phyloP scores from a whole-genome alignment of 1,284 basidiomycete species.

The Leccinum huronense region DNA sequence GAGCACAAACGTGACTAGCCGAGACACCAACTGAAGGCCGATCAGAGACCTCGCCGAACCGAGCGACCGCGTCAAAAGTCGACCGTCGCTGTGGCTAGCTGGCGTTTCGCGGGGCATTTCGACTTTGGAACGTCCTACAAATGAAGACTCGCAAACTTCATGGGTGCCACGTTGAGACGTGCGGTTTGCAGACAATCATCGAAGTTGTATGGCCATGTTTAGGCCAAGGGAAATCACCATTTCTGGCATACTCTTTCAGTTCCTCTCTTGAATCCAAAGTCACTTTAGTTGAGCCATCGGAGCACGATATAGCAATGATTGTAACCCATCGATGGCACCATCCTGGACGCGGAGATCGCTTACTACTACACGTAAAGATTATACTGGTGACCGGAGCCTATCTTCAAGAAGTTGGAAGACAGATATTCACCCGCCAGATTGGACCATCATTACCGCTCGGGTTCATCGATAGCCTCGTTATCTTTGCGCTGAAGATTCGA shows the following conservation, averaged over 20 bases:
- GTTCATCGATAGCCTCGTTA: slow-evolving; percentile 2
- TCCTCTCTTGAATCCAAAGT: slow-evolving; percentile 3
- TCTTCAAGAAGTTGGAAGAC: slow-evolving; percentile 1
- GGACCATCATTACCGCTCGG: background rate
- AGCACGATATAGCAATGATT: background rate
- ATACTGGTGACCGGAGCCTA: background rate
- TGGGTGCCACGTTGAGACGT: background rate
- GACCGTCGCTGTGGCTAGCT: slow-evolving; percentile 13
- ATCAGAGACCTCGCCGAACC: slow-evolving; percentile 79
- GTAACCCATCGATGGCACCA: background rate
- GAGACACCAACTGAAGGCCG: slow-evolving; percentile 80
- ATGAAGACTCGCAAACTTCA: slow-evolving; percentile 12
- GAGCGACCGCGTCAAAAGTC: slow-evolving; percentile 44
- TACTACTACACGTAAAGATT: background rate
- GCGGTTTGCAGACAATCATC: background rate
- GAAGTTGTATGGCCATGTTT: slow-evolving; percentile 29
- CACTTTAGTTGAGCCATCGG: background rate
- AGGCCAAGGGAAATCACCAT: background rate
- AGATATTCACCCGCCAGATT: background rate
- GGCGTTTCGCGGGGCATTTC: slow-evolving; percentile 17
- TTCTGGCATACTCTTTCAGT: background rate
- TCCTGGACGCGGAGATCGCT: slow-evolving; percentile 7
- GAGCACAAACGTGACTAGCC: slow-evolving; percentile 82
- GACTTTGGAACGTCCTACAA: slow-evolving; percentile 8
- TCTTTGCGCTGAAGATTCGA: background rate